These are phyloP conservation scores for Agrocybe pediades DNA, from an alignment of 768 basidiomycete genomes.

Conservation along the genomic window DNA sequence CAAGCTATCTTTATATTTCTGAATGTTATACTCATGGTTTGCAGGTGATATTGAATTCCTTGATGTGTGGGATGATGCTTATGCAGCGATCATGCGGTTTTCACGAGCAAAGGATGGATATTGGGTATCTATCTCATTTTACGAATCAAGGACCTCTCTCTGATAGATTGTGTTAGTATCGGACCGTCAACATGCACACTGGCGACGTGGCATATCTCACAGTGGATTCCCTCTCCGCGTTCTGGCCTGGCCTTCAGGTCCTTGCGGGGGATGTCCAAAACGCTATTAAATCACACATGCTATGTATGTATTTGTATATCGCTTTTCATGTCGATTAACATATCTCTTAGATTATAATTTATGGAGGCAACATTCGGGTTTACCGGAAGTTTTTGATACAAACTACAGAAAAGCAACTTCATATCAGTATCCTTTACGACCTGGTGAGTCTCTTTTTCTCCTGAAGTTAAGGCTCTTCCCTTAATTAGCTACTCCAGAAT, in stretches of 20 bases:
- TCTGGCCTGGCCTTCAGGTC: constrained; percentile 96
- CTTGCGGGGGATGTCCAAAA: constrained; percentile 83
- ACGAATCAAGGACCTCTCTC: neutral
- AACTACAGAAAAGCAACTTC: constrained; percentile 71
- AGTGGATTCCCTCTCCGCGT: constrained; percentile 96
- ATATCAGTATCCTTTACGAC: constrained; percentile 78
- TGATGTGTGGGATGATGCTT: constrained; percentile 84
- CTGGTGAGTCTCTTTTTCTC: constrained; percentile 42
- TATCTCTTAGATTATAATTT: constrained; percentile 78
- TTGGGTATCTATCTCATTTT: constrained; percentile 55
- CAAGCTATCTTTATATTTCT: neutral
- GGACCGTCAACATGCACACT: constrained; percentile 76
- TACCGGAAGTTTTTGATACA: constrained; percentile 94
- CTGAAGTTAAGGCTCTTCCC: neutral
- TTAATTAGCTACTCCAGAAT: constrained; percentile 51
- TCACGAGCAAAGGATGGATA: constrained; percentile 82
- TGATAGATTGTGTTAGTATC: constrained; percentile 56
- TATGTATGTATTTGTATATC: constrained; percentile 54
- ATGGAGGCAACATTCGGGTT: constrained; percentile 83
- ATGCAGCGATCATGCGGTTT: constrained; percentile 85
- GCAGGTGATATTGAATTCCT: constrained; percentile 80
- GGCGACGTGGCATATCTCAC: constrained; percentile 75
- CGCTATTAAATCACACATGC: constrained; percentile 90
- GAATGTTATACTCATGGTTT: neutral
- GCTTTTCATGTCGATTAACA: neutral